These are phyloP conservation scores for Mallotus repandus DNA, from an alignment of 441 rosid species.

Conservation along the genomic window DNA sequence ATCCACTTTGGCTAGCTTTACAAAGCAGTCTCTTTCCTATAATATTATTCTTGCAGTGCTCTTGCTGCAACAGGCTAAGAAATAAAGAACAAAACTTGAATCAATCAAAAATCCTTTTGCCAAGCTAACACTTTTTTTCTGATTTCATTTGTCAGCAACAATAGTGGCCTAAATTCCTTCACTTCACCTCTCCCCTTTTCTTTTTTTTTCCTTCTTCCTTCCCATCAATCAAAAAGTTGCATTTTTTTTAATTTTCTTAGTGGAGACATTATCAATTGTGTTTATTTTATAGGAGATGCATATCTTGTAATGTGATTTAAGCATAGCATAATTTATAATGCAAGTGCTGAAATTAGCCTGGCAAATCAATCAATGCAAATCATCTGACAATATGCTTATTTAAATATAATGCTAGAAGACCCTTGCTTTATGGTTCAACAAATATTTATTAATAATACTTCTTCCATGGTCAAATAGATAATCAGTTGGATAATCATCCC, in stretches of 20 bases:
- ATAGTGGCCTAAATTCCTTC: not conserved
- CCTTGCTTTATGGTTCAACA: constrained; percentile 13
- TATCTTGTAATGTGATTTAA: not conserved
- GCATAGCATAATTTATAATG: not conserved
- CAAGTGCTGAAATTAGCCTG: not conserved
- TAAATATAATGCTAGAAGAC: not conserved
- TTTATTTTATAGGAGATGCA: not conserved
- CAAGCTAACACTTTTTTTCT: not conserved
- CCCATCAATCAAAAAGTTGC: not conserved
- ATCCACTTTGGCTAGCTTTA: not conserved
- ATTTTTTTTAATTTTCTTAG: not conserved
- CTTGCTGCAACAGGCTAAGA: not conserved
- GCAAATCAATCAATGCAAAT: not conserved
- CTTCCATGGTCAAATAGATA: too few species aligned
- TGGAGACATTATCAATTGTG: not conserved
- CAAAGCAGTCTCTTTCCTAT: not conserved
- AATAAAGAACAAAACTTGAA: not conserved
- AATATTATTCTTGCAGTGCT: not conserved
- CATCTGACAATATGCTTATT: not conserved
- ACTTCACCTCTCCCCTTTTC: not conserved
- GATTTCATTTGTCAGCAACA: constrained; percentile 6
- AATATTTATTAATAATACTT: not conserved
- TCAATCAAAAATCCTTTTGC: not conserved
- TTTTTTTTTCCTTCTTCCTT: too few species aligned
- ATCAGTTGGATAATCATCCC: too few species aligned